These are phyloP conservation scores for Trypanosoma avium DNA, from an alignment of 208 protist species.

Conservation along the genomic window DNA sequence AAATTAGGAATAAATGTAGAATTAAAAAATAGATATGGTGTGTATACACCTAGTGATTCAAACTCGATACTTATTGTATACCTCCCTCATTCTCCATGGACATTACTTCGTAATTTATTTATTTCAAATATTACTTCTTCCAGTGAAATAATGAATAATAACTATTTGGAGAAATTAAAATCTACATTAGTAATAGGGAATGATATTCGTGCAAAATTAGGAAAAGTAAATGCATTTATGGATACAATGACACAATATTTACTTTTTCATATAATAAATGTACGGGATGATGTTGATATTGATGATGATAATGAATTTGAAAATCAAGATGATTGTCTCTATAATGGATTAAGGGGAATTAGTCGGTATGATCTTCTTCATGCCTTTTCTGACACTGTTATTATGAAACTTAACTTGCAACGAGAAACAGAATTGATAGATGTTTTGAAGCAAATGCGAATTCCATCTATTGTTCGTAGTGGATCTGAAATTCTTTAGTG, in stretches of 20 bases:
- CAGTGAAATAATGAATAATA: neutral
- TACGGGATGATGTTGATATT: constrained; percentile 1
- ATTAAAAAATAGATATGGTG: constrained; percentile 38
- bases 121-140: constrained; percentile 35
- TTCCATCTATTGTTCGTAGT: constrained; percentile 11
- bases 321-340: neutral
- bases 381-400: constrained; percentile 32
- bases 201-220: constrained; percentile 28
- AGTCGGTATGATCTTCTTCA: constrained; percentile 20
- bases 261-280: constrained; percentile 7
- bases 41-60: constrained; percentile 26
- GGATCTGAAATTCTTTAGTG: constrained; percentile 18
- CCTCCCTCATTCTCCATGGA: constrained; percentile 68
- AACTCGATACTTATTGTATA: constrained; percentile 46
- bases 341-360: constrained; percentile 9
- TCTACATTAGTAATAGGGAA: constrained; percentile 49
- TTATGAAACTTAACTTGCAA: constrained; percentile 28
- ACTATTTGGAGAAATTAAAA: constrained; percentile 13
- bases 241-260: constrained; percentile 20
- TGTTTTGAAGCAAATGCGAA: constrained; percentile 1
- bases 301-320: constrained; percentile 1
- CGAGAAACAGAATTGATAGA: constrained; percentile 9
- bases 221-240: constrained; percentile 9
- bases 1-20: constrained; percentile 43
- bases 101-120: constrained; percentile 58